Percentiles rank a stretch among this genome's conserved stretches.
Evolutionary conservation across 495 filamentous ascomycete genomes (phyloP).

Genomic region (Pyrenula aspistea): DNA sequence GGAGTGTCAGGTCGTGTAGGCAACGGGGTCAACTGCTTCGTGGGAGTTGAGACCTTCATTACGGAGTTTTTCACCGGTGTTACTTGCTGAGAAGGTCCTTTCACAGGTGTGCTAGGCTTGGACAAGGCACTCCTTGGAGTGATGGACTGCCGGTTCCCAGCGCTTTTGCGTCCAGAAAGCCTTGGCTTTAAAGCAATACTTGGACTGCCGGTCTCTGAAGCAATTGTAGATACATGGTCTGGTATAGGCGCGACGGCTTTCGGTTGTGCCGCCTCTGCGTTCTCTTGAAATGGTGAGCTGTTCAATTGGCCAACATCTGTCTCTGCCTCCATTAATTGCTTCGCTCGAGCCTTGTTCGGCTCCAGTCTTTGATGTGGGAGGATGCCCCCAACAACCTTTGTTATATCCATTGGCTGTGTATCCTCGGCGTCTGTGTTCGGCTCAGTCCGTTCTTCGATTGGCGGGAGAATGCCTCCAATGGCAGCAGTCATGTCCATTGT

Average conservation of each 20-base stretch:
- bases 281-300: conserved; percentile 41
- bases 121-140: conserved; percentile 22
- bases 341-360: conserved; percentile 34
- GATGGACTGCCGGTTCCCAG: conserved; percentile 22
- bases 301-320: conserved; percentile 38
- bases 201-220: conserved; percentile 50
- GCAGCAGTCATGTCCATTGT: conserved; percentile 67
- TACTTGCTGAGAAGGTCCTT: conserved; percentile 15
- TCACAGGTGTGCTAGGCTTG: neutral
- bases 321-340: conserved; percentile 48
- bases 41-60: conserved; percentile 31
- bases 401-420: conserved; percentile 48
- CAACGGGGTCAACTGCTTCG: conserved; percentile 40
- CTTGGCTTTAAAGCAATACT: conserved; percentile 41
- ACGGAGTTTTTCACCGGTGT: conserved; percentile 20
- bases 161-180: conserved; percentile 36
- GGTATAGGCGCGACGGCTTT: conserved; percentile 19
- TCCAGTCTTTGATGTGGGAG: conserved; percentile 27
- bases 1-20: conserved; percentile 38
- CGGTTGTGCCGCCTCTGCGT: conserved; percentile 15
- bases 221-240: conserved; percentile 21
- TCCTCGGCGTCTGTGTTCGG: conserved; percentile 26
- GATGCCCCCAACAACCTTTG: conserved; percentile 44
- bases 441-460: conserved; percentile 22
- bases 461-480: conserved; percentile 52